These are phyloP conservation scores for Ophiostoma sp. DNA, from an alignment of 2,329 filamentous ascomycete genomes.

Conservation along the genomic window DNA sequence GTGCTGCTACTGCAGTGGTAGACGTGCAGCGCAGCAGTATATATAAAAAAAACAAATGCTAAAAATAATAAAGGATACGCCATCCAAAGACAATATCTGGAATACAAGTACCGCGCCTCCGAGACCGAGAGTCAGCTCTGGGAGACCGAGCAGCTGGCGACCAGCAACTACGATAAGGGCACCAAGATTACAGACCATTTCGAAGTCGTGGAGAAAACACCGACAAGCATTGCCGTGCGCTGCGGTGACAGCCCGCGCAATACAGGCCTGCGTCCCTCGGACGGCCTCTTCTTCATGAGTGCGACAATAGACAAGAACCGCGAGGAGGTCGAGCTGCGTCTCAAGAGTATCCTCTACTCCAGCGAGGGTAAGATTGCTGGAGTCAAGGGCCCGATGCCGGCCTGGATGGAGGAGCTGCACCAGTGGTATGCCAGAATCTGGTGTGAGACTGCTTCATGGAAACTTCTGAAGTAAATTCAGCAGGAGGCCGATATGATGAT, in stretches of 20 bases:
- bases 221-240: constrained; percentile 55
- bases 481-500: neutral
- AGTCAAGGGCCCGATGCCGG: constrained; percentile 34
- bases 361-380: constrained; percentile 38
- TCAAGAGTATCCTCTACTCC: constrained; percentile 61
- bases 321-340: constrained; percentile 56
- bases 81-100: constrained; percentile 53
- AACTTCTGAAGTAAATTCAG: constrained; percentile 30
- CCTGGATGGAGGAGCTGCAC: constrained; percentile 36
- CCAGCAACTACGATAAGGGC: constrained; percentile 56
- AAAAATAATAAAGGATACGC: constrained; percentile 41
- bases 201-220: constrained; percentile 61
- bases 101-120: constrained; percentile 53
- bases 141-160: constrained; percentile 49
- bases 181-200: constrained; percentile 66
- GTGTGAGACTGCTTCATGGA: constrained; percentile 39
- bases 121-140: constrained; percentile 58
- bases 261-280: constrained; percentile 50
- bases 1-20: constrained; percentile 29
- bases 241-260: constrained; percentile 61
- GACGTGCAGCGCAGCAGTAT: neutral
- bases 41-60: neutral
- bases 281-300: constrained; percentile 62
- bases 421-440: constrained; percentile 41
- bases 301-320: constrained; percentile 55